phyloP scores from a whole-genome alignment of 2,329 filamentous ascomycete genomes.

The Neofusicoccum sp. region DNA sequence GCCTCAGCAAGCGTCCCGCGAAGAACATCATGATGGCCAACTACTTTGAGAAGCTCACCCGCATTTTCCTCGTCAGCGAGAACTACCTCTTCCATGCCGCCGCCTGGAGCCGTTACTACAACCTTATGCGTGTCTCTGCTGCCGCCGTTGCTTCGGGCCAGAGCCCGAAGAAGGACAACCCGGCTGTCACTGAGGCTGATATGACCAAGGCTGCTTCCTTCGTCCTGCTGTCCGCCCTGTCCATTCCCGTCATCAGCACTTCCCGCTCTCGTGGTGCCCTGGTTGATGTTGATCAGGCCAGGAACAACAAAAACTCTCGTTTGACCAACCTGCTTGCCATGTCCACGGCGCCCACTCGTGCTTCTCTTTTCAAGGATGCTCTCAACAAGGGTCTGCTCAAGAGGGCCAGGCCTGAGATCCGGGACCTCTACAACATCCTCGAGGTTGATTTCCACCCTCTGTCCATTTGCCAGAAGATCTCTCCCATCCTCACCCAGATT shows the following conservation, averaged over 20 bases:
- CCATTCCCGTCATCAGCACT: slow-evolving; percentile 99
- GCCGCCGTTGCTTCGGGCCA: slow-evolving; percentile 79
- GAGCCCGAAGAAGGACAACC: slow-evolving; percentile 91
- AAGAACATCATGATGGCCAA: slow-evolving; percentile 99
- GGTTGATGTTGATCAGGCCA: slow-evolving; percentile 93
- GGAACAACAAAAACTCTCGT: slow-evolving; percentile 98
- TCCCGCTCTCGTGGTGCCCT: slow-evolving; percentile 92
- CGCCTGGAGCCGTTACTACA: slow-evolving; percentile 96
- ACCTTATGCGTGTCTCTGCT: slow-evolving; percentile 87
- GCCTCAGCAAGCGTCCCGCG: slow-evolving; percentile 93
- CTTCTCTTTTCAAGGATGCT: slow-evolving; percentile 91
- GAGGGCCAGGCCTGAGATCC: slow-evolving; percentile 89
- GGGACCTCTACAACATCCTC: slow-evolving; percentile 96
- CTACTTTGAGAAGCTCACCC: slow-evolving; percentile 98
- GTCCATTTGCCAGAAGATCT: slow-evolving; percentile 99
- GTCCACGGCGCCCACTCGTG: slow-evolving; percentile 82
- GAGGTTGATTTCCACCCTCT: slow-evolving; percentile 99
- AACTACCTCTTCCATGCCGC: slow-evolving; percentile 99
- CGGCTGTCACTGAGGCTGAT: slow-evolving; percentile 81
- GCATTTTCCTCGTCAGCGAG: slow-evolving; percentile 97
- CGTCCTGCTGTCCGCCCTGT: slow-evolving; percentile 87
- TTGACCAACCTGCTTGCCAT: slow-evolving; percentile 95
- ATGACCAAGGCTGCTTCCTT: slow-evolving; percentile 94
- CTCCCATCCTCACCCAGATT: slow-evolving; percentile 90
- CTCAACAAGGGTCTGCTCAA: slow-evolving; percentile 92